Evolutionary conservation across 768 basidiomycete genomes (phyloP).

Genomic region (Neoboletus subvelutipes): DNA sequence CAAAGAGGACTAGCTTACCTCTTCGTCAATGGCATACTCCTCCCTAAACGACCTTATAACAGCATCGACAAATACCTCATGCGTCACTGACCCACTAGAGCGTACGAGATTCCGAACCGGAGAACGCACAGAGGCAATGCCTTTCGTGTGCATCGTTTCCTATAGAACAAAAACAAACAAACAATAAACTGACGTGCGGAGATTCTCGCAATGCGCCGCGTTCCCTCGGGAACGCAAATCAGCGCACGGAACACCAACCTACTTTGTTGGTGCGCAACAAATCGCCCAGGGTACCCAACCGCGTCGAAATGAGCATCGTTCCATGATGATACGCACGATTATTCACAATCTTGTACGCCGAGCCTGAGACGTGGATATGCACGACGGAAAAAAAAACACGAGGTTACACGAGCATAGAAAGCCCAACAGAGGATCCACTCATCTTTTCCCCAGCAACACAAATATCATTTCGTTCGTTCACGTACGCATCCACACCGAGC

Average conservation of each 20-base stretch:
- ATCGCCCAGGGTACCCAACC: constrained; percentile 68
- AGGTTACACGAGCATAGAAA: background rate
- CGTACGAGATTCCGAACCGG: constrained; percentile 83
- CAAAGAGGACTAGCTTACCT: constrained; percentile 24
- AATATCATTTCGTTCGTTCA: constrained; percentile 92
- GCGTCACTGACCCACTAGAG: constrained; percentile 50
- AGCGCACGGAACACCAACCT: constrained; percentile 12
- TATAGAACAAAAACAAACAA: constrained; percentile 36
- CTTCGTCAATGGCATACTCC: constrained; percentile 46
- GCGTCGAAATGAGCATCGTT: constrained; percentile 93
- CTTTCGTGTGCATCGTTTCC: constrained; percentile 80
- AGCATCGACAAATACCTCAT: constrained; percentile 69
- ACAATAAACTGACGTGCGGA: background rate
- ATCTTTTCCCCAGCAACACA: constrained; percentile 88
- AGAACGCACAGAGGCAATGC: constrained; percentile 88
- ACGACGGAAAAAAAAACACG: constrained; percentile 3
- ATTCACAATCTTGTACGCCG: constrained; percentile 93
- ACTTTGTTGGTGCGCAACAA: constrained; percentile 70
- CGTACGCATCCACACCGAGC: constrained; percentile 70
- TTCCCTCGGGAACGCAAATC: background rate
- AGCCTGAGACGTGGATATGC: constrained; percentile 81
- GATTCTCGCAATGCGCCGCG: background rate
- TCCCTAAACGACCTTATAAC: constrained; percentile 66
- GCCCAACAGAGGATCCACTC: constrained; percentile 39
- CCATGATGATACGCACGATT: constrained; percentile 96